phyloP scores from a whole-genome alignment of 768 basidiomycete species.

The Podaxis sp. region DNA sequence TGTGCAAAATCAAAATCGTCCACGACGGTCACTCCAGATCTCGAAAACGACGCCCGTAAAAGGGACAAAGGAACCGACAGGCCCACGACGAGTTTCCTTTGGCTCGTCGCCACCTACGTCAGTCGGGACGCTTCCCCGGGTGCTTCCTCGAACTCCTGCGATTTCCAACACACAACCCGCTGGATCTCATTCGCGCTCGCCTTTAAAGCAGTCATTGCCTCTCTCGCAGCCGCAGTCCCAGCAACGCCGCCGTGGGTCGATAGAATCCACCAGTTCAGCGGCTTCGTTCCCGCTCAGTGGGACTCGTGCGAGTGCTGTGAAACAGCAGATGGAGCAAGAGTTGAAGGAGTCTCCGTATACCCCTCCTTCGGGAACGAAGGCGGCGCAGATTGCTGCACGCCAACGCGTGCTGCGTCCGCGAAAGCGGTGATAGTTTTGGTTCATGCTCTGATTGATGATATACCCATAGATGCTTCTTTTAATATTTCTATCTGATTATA shows the following conservation, averaged over 20 bases:
- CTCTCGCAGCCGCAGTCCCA: not conserved
- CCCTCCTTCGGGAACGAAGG: conserved; percentile 37
- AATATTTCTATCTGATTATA: conserved; percentile 5
- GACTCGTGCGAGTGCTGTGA: conserved; percentile 37
- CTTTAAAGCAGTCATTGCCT: not conserved
- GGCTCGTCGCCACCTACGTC: not conserved
- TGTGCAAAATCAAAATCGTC: conserved; percentile 1
- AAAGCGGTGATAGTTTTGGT: not conserved
- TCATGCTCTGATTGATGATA: not conserved
- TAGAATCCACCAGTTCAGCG: conserved; percentile 20
- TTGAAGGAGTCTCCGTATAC: conserved; percentile 36
- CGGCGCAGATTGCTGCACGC: conserved; percentile 22
- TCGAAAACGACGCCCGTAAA: not conserved
- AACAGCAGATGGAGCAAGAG: conserved; percentile 29
- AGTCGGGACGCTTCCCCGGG: not conserved
- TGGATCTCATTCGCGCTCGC: not conserved
- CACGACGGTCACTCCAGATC: not conserved
- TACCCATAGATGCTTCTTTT: not conserved
- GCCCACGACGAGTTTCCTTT: not conserved
- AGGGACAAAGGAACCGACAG: not conserved
- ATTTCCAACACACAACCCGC: not conserved
- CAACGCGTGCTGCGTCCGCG: not conserved
- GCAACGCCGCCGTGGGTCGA: conserved; percentile 1
- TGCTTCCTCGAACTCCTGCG: not conserved
- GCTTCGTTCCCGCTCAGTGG: conserved; percentile 35